Base-by-base conservation (phyloP, 2,329 filamentous ascomycete species). In the Sclerotinia borealis region DNA sequence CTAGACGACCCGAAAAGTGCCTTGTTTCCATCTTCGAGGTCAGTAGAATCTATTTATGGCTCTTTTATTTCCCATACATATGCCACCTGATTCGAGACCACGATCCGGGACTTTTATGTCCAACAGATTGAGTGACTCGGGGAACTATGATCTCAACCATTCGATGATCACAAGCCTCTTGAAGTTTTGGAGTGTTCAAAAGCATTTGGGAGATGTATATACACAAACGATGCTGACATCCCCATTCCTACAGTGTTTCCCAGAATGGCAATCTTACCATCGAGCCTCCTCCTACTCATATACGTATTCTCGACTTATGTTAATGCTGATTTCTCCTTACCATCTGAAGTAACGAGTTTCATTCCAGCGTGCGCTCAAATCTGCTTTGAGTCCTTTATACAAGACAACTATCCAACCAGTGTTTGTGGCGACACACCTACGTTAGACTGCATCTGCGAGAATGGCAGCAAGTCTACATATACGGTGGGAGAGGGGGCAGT, bases 401-500 rank as follows among this genome's bases (percentile, higher is more conserved):
- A 75, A n/a, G 76, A 79, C 66, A 85, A 88, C 73, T 90, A 84
- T 71, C 79, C 79, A 41, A 70, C 73, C 25, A 75, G 74, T 56
- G 72, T 73, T 54, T 89, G 86, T 70, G 78, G 79, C 36, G 71
- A 75, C 39, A 76, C 76, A 17, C 78, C 81, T 13, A 79, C 86
- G 31, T 73, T 91, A 68, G 76, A 80, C 70, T 91, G 87, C 68
- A 78, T 92, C 8, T 92, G 89, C 73, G 80, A 81, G 43, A 79
- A 80, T 64, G 78, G 79, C 39, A 87, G 87, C 10, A 76, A 74
- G 15, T 82, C 82, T 36, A 87, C 85, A 11, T 88, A 86, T 69
- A 91, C 89, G 1, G 71, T 91, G 54, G 88, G 87, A n/a, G 89
- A 92, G 75, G 88, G 82, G 13, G 87, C 85, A 5, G 75, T 91